Evolutionary conservation across 768 basidiomycete genomes (phyloP), one percentile per base, ranked within the genome.

Genomic region (Thelephora aurantiotincta): DNA sequence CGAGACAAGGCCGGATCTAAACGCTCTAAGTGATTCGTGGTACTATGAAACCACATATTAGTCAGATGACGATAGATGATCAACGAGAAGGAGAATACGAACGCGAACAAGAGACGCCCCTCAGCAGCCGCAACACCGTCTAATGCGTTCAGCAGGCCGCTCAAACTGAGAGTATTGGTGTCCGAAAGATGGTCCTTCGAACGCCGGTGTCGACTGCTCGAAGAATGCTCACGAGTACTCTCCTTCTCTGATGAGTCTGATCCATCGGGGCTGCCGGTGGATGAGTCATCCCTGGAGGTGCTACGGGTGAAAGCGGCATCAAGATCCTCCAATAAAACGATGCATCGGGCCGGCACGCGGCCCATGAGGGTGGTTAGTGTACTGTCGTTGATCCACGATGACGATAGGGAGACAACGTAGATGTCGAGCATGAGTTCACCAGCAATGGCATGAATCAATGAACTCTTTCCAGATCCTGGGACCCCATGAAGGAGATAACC

Each of bases 1-100:
- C 91, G 81, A n/a, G 81, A 85, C 11, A 94, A 75, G 0, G 91
- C 91, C 3, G 89, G 86, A 55, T 94, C 91, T 1, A 94, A 74
- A 33, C 82, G 77, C 56, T 92, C 87, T n/a, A 91, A 69, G 57
- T 93, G 90, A 62, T 93, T 93, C 11, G 87, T 90, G 14, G 87
- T 90, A 0, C 86, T 88, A 54, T 12, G 36, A 14, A 13, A 18
- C 42, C 11, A 18, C 50, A 38, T 9, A 48, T 47, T 34, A 47
- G 19, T 48, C 13, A 14, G 50, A 14, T 42, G 30, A 9, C 23
- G 14, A 12, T 26, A 19, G 16, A 48, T 45, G 14, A 37, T 42
- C 22, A 3, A 48, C 33, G 46, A 36, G 46, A 46, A 34, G n/a
- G 35, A 18, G 48, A 43, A 49, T 16, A 75, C 86, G 66, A 58